These are phyloP conservation scores for Camelina laxa DNA, from an alignment of 345 rosid species.

Conservation along the genomic window DNA sequence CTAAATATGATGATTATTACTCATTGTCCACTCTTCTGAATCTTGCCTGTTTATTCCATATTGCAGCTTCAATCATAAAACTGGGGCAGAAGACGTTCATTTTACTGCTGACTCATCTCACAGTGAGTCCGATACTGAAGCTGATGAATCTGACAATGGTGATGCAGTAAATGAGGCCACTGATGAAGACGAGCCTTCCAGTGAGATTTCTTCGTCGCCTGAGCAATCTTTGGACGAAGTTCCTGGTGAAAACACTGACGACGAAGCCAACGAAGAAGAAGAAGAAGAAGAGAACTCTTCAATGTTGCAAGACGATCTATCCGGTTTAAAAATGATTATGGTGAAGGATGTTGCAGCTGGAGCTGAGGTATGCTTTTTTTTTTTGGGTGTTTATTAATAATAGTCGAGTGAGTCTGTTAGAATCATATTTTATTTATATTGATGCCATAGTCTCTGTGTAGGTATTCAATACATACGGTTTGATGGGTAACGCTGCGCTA, in stretches of 20 bases:
- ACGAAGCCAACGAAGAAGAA: constrained; percentile 39
- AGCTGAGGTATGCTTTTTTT: constrained; percentile 62
- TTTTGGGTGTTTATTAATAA: background rate
- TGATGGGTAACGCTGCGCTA: constrained; percentile 83
- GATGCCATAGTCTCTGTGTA: constrained; percentile 36
- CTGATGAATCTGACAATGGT: constrained; percentile 27
- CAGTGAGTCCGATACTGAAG: constrained; percentile 56
- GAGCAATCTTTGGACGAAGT: constrained; percentile 24
- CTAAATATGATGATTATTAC: background rate
- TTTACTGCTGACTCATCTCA: constrained; percentile 54
- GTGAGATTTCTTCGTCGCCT: constrained; percentile 35
- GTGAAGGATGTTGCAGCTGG: constrained; percentile 75
- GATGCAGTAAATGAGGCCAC: constrained; percentile 29
- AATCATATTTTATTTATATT: constrained; percentile 10
- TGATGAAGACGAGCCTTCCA: constrained; percentile 44
- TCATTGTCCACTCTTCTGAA: constrained; percentile 19
- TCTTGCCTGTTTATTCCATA: constrained; percentile 18
- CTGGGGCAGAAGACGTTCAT: constrained; percentile 89
- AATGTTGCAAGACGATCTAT: constrained; percentile 57
- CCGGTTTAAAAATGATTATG: constrained; percentile 79
- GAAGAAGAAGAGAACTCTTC: constrained; percentile 46
- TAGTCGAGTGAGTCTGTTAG: background rate
- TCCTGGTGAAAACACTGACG: constrained; percentile 34
- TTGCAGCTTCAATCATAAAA: constrained; percentile 87
- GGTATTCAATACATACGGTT: constrained; percentile 91